These are phyloP conservation scores for Ophiocordyceps camponoti-rufipedis DNA, from an alignment of 2,329 filamentous ascomycete genomes.

Conservation along the genomic window DNA sequence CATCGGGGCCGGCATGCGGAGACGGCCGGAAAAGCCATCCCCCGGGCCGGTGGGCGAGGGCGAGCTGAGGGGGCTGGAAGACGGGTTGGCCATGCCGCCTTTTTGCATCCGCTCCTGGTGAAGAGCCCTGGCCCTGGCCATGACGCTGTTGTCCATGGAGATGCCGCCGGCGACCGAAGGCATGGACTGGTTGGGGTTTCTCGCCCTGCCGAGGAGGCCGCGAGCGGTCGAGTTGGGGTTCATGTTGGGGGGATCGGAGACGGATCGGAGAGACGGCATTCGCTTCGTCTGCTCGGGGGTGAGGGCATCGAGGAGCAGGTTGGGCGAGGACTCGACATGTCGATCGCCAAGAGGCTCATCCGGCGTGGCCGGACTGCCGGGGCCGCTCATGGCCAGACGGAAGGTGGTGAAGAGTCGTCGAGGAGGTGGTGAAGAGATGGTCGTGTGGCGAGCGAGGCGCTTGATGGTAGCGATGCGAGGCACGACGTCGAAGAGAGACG, in stretches of 20 bases:
- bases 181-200: constrained; percentile 28
- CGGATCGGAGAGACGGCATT: constrained; percentile 39
- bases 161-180: constrained; percentile 14
- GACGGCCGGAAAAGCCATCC: constrained; percentile 23
- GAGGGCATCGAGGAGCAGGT: constrained; percentile 18
- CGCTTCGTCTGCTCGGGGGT: constrained; percentile 23
- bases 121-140: constrained; percentile 28
- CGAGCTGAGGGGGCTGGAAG: constrained; percentile 10
- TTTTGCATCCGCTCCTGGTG: constrained; percentile 27
- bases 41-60: constrained; percentile 14
- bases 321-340: constrained; percentile 29
- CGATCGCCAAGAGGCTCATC: constrained; percentile 26
- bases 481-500: too few relatives aligned
- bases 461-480: background rate
- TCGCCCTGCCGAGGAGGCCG: constrained; percentile 52
- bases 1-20: constrained; percentile 22
- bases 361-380: constrained; percentile 24
- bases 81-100: constrained; percentile 16
- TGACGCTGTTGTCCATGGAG: constrained; percentile 21
- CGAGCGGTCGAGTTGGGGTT: constrained; percentile 70
- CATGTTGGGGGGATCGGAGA: constrained; percentile 46
- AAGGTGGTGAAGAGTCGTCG: background rate
- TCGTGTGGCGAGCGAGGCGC: background rate
- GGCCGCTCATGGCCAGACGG: constrained; percentile 7
- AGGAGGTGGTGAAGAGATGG: background rate